Evolutionary conservation across 805 yeast genomes (phyloP), one percentile per base, ranked within the genome.

Genomic region (Zygosaccharomyces lentus): DNA sequence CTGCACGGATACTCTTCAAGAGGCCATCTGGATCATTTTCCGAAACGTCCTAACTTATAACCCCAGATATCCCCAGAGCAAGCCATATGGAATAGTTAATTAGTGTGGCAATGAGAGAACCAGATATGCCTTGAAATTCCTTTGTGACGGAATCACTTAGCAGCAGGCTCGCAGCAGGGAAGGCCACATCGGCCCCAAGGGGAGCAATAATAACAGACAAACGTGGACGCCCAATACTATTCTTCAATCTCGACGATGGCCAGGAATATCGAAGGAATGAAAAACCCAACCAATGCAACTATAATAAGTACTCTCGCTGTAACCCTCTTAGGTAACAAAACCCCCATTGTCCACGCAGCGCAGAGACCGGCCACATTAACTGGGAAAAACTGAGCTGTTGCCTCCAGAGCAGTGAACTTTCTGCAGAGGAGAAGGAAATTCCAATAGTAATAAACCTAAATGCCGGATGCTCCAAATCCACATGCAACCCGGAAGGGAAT

Each of bases 391-490:
- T 68, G 69, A 4, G 74, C 68, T 49, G 74, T 53, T 54, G 78
- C 47, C 47, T 61, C 61, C 59, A 81, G 35, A 51, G 74, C 62
- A 45, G 70, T 38, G 53, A 73, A 67, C 8, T 65, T 59, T 2
- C 80, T 65, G 16, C 78, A 56, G 30, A 72, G 69, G 39, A 69
- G 55, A 31, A 73, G 53, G 37, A 74, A 70, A 38, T 69, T 70
- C 71, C 73, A 75, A 44, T 70, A 68, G 61, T 77, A 81, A 53
- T 67, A 80, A 26, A 78, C 65, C 82, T 84, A 81, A 30, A 80
- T 65, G 1, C 87, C 87, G 61, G 81, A 81, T 24, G 80, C 71
- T 3, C 81, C 78, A 86, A 86, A 81, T 0, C 86, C 86, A 2
- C 76, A 60, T 7, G 74, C 67, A 27, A 79, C 64, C 45, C 76